phyloP scores from a whole-genome alignment of 2,329 filamentous ascomycete genomes.

The Fusarium humuli region DNA sequence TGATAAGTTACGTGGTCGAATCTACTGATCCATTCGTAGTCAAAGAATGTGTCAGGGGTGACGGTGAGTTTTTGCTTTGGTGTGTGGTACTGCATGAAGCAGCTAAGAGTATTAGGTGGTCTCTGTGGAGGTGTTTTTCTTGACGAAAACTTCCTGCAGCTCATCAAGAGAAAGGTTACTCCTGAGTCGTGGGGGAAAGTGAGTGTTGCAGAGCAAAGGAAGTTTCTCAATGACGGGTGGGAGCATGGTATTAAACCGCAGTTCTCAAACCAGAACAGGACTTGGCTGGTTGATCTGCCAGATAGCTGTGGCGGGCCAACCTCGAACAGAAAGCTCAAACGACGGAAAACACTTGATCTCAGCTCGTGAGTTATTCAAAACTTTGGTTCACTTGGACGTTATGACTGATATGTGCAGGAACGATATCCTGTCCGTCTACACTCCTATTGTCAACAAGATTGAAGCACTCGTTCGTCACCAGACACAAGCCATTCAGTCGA shows the following conservation, averaged over 20 bases:
- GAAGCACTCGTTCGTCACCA: conserved; percentile 44
- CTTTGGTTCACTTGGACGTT: too few relatives aligned
- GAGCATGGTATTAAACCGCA: conserved; percentile 48
- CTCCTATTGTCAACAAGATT: conserved; percentile 38
- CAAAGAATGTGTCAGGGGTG: conserved; percentile 53
- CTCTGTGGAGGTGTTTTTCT: conserved; percentile 57
- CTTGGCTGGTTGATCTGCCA: conserved; percentile 38
- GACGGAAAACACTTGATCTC: conserved; percentile 3
- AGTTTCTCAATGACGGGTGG: conserved; percentile 46
- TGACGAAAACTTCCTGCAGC: conserved; percentile 51
- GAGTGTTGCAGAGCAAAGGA: background rate
- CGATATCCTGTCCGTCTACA: conserved; percentile 45
- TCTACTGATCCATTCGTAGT: conserved; percentile 45
- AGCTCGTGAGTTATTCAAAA: background rate
- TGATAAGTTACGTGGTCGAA: conserved; percentile 54
- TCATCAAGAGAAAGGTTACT: conserved; percentile 46
- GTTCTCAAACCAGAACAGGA: conserved; percentile 30
- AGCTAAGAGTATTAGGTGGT: conserved; percentile 42
- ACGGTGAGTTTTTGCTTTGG: conserved; percentile 44
- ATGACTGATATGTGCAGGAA: background rate
- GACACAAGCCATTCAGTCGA: conserved; percentile 23
- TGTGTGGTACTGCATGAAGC: fast-evolving
- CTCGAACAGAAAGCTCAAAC: background rate
- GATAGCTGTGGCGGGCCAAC: background rate
- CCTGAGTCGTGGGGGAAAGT: background rate